Conservation (phyloP, 2,329 filamentous ascomycete species). For the Fusarium avenaceum region DNA sequence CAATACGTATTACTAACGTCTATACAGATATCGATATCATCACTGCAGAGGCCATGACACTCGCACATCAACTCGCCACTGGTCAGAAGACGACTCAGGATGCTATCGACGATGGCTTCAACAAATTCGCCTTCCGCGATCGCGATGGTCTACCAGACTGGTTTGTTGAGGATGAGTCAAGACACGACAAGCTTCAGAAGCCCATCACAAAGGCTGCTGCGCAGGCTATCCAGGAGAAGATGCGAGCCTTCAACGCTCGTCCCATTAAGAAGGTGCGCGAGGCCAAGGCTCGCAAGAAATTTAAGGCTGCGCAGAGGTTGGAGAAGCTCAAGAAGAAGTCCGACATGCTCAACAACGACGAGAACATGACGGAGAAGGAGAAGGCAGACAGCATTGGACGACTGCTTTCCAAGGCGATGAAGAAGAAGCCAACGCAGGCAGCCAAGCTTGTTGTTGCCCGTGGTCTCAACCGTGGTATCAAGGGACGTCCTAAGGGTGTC, state of each 20-base stretch:
- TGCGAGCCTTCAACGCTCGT: conserved; percentile 90
- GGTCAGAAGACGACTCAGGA: conserved; percentile 85
- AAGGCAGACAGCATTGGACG: conserved; percentile 88
- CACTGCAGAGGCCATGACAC: conserved; percentile 98
- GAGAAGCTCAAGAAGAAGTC: conserved; percentile 98
- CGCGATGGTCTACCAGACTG: conserved; percentile 93
- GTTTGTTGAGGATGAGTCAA: conserved; percentile 94
- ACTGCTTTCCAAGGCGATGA: conserved; percentile 83
- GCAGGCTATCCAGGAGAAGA: conserved; percentile 92
- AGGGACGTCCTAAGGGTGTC: conserved; percentile 88
- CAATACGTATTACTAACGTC: conserved; percentile 12
- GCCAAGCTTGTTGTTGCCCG: conserved; percentile 91
- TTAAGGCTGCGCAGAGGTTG: conserved; percentile 88
- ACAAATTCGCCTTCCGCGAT: conserved; percentile 92
- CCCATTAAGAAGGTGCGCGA: conserved; percentile 99
- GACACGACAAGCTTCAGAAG: conserved; percentile 85
- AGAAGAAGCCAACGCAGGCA: conserved; percentile 86
- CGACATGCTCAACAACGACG: conserved; percentile 88
- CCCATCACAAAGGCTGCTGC: conserved; percentile 95
- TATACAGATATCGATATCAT: conserved; percentile 90
- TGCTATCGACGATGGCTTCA: conserved; percentile 91
- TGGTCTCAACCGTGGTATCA: conserved; percentile 85
- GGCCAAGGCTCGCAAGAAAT: conserved; percentile 96
- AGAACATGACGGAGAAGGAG: conserved; percentile 94
- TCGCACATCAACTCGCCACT: conserved; percentile 91